Evolutionary conservation across 208 protist genomes (phyloP).

Genomic region (Vickermania spadyakhi): DNA sequence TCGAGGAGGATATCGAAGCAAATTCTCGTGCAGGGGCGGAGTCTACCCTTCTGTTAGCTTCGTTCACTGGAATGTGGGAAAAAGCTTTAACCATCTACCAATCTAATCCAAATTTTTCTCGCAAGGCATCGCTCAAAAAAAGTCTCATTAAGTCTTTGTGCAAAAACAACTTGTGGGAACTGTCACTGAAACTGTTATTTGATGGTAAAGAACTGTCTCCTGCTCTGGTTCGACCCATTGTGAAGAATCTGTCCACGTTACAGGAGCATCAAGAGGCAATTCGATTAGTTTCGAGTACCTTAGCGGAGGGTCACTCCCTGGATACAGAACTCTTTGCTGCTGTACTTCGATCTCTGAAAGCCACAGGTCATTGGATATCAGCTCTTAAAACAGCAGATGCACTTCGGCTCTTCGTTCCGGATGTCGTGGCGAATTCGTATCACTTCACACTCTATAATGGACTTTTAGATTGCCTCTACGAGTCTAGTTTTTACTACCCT

Average conservation of each 20-base stretch:
- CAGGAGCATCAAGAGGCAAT: conserved; percentile 27
- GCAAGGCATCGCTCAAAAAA: conserved; percentile 21
- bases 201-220: conserved; percentile 8
- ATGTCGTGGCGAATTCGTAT: background rate
- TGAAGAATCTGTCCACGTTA: conserved; percentile 36
- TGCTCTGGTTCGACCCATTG: conserved; percentile 40
- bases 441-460: background rate
- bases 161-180: conserved; percentile 24
- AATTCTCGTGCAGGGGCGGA: conserved; percentile 33
- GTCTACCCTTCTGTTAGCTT: conserved; percentile 42
- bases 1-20: conserved; percentile 72
- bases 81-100: conserved; percentile 29
- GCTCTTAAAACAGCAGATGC: background rate
- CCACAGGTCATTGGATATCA: conserved; percentile 15
- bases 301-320: conserved; percentile 46
- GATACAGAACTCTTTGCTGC: conserved; percentile 36
- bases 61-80: conserved; percentile 73
- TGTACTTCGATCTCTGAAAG: conserved; percentile 32
- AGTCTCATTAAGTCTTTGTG: conserved; percentile 38
- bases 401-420: background rate
- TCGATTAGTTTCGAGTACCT: conserved; percentile 24
- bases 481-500: background rate
- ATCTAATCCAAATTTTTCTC: conserved; percentile 19
- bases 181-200: conserved; percentile 25
- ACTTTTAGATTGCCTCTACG: background rate